Conservation (phyloP, 2,329 filamentous ascomycete genomes). For the Gyromitra esculenta region DNA sequence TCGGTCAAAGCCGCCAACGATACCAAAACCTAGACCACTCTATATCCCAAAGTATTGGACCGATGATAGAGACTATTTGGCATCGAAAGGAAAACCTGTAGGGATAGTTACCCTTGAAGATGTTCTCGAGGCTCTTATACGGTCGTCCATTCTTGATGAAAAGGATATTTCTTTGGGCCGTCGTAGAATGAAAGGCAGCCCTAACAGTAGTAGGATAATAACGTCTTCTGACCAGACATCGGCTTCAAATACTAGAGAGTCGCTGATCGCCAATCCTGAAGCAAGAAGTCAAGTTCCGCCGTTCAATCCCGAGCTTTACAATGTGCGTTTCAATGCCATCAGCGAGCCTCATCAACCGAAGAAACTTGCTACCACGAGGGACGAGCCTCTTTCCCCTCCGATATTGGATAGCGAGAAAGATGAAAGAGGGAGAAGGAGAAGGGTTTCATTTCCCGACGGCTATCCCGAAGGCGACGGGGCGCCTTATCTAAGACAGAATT, state of each 20-base stretch:
- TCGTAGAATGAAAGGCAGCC: slow-evolving; percentile 28
- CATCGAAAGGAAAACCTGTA: slow-evolving; percentile 29
- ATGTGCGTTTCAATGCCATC: not conserved
- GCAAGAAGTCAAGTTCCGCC: not conserved
- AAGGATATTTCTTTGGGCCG: slow-evolving; percentile 47
- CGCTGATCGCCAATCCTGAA: not conserved
- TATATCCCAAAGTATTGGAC: slow-evolving; percentile 49
- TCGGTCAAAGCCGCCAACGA: slow-evolving; percentile 21
- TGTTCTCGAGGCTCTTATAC: slow-evolving; percentile 46
- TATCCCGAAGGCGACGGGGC: slow-evolving; percentile 3
- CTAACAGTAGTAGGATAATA: slow-evolving; percentile 27
- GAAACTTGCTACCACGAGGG: not conserved
- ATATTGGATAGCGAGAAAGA: not conserved
- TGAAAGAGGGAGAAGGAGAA: slow-evolving; percentile 20
- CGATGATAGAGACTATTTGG: slow-evolving; percentile 29
- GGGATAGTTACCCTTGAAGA: slow-evolving; percentile 51
- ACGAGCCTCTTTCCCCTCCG: slow-evolving; percentile 7
- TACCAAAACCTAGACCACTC: slow-evolving; percentile 30
- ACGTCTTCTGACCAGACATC: slow-evolving; percentile 41
- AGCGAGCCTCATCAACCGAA: not conserved
- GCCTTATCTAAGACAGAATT: not conserved
- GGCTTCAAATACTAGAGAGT: slow-evolving; percentile 9
- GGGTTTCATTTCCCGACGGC: slow-evolving; percentile 38
- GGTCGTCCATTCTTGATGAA: slow-evolving; percentile 48
- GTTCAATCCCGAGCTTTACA: not conserved